These are phyloP conservation scores for Phytophthora pinifolia DNA, from an alignment of 352 stramenopile species.

Conservation along the genomic window DNA sequence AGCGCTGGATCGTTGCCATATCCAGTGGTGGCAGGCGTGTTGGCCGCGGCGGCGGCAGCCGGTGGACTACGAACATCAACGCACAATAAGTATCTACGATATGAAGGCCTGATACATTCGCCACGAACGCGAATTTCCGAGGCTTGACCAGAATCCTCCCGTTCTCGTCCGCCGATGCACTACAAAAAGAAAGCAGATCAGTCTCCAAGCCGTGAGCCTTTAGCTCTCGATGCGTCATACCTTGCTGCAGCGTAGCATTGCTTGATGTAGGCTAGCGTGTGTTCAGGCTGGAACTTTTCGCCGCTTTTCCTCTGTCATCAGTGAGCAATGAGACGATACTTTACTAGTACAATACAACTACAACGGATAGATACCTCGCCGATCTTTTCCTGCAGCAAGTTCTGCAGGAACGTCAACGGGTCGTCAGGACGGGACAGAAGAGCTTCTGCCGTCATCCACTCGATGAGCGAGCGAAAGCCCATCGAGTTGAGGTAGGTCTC, in stretches of 20 bases:
- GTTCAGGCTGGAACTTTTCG: conserved; percentile 80
- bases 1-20: conserved; percentile 42
- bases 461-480: conserved; percentile 89
- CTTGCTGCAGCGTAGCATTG: conserved; percentile 87
- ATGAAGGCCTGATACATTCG: not conserved
- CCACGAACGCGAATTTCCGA: conserved; percentile 57
- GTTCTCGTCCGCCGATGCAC: conserved; percentile 82
- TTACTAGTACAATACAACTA: too few relatives aligned
- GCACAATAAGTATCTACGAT: not conserved
- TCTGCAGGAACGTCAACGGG: conserved; percentile 79
- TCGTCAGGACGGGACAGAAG: conserved; percentile 85
- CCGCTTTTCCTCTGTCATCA: conserved; percentile 31
- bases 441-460: conserved; percentile 90
- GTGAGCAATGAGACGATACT: not conserved
- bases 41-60: not conserved
- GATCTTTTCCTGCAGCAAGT: conserved; percentile 84
- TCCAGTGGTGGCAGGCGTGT: conserved; percentile 1
- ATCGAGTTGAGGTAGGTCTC: conserved; percentile 88
- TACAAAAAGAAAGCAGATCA: conserved; percentile 18
- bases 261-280: conserved; percentile 84
- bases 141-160: conserved; percentile 74
- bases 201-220: not conserved
- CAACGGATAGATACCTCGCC: conserved; percentile 44
- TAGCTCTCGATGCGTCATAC: conserved; percentile 17
- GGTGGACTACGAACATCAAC: conserved; percentile 6